phyloP scores from a whole-genome alignment of 805 yeast genomes.

The Metschnikowia reukaufii region DNA sequence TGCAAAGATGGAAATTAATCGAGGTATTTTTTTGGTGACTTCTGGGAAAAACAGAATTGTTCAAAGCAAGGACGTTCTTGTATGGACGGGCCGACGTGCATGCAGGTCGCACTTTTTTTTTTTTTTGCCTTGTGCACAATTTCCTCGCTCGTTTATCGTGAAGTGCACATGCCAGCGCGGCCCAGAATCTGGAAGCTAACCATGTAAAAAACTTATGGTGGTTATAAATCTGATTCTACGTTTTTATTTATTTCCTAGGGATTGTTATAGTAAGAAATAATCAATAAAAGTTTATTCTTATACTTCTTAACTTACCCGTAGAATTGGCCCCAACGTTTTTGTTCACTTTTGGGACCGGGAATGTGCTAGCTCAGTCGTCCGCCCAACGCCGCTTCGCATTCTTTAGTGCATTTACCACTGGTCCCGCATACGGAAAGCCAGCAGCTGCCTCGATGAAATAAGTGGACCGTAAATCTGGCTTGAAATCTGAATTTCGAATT shows the following conservation, averaged over 20 bases:
- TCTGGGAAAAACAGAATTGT: neutral
- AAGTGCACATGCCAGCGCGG: neutral
- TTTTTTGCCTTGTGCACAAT: neutral
- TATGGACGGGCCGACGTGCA: constrained; percentile 5
- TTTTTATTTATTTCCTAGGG: no score
- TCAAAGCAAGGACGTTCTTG: constrained; percentile 11
- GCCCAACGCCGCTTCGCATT: no score
- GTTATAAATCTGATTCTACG: no score
- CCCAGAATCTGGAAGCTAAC: no score
- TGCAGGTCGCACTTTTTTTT: constrained; percentile 2
- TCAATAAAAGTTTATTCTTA: no score
- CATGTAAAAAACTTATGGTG: no score
- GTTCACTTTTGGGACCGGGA: neutral
- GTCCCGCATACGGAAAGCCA: neutral
- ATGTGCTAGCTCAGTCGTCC: neutral
- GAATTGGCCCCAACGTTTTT: no score
- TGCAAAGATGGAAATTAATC: neutral
- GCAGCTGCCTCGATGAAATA: no score
- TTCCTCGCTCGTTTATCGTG: neutral
- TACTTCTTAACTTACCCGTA: no score
- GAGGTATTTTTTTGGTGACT: neutral
- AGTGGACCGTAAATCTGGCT: no score
- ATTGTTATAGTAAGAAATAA: no score
- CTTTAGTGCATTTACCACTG: neutral
- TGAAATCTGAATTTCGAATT: no score